These are phyloP conservation scores for Salicornia ramosissima DNA, from an alignment of 148 eudicot species.

Conservation along the genomic window DNA sequence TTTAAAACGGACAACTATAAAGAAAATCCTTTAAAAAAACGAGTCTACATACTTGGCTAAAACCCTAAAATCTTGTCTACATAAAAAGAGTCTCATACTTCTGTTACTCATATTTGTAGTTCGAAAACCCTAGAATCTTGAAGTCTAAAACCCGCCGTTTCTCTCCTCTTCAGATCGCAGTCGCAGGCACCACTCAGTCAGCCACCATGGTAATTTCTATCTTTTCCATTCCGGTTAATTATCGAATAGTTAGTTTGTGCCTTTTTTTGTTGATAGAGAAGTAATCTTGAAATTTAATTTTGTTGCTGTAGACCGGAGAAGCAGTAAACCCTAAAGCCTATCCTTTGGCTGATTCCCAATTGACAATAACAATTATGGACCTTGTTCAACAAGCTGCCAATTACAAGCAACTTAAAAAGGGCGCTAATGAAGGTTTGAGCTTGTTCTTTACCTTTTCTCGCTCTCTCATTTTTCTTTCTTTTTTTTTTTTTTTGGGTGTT, in stretches of 20 bases:
- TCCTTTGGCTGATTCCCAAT: constrained; percentile 68
- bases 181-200: no score
- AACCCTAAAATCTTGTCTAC: no score
- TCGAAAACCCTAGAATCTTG: no score
- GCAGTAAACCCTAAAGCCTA: constrained; percentile 72
- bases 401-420: constrained; percentile 80
- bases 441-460: not conserved
- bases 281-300: not conserved
- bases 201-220: constrained; percentile 27
- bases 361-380: constrained; percentile 60
- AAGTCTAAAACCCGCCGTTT: constrained; percentile 28
- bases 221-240: not conserved
- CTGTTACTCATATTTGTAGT: no score
- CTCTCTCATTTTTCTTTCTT: not conserved
- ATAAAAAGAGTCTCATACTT: no score
- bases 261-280: not conserved
- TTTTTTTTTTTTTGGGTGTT: not conserved
- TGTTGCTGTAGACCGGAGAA: constrained; percentile 43
- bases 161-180: no score
- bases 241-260: not conserved
- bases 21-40: no score
- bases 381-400: constrained; percentile 76
- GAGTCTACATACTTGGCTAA: no score
- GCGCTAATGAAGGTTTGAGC: constrained; percentile 61
- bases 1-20: no score